These are phyloP conservation scores for Marsdenia floribunda DNA, from an alignment of 257 asterid species.

Conservation along the genomic window DNA sequence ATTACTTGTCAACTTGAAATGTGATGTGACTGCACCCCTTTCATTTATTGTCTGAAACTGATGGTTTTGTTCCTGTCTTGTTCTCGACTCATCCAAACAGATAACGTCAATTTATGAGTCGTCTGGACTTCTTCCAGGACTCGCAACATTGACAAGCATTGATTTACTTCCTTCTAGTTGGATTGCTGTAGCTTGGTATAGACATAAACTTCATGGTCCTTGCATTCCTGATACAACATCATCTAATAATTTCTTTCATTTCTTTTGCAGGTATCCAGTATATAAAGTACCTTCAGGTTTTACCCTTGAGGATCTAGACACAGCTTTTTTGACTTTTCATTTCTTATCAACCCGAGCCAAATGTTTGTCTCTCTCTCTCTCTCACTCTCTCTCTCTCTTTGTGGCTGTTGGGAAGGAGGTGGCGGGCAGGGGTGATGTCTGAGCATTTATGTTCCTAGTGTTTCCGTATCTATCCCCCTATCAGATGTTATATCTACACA, in stretches of 20 bases:
- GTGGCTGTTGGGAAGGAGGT: background rate
- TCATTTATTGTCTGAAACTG: constrained; percentile 15
- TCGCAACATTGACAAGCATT: constrained; percentile 58
- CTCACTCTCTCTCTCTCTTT: background rate
- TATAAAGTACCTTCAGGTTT: constrained; percentile 41
- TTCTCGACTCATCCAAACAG: constrained; percentile 34
- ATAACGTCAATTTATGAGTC: constrained; percentile 36
- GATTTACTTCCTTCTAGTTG: constrained; percentile 85
- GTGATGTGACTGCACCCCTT: constrained; percentile 1
- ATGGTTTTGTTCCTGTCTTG: constrained; percentile 12
- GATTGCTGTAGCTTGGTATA: constrained; percentile 85
- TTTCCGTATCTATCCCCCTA: background rate
- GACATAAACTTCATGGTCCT: constrained; percentile 9
- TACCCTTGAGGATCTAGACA: constrained; percentile 31
- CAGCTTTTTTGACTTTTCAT: constrained; percentile 37
- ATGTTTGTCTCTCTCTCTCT: constrained; percentile 34
- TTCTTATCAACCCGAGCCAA: constrained; percentile 51
- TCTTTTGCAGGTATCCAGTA: constrained; percentile 53
- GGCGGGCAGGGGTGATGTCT: background rate
- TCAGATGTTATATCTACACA: background rate
- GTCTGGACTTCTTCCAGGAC: constrained; percentile 50
- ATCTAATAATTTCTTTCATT: background rate
- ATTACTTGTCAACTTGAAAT: constrained; percentile 3
- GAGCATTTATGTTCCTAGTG: background rate
- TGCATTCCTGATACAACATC: background rate